Percentiles rank a stretch among this genome's conserved stretches.
Conservation (phyloP, 2,329 filamentous ascomycete genomes). For the Colletotrichum destructivum region DNA sequence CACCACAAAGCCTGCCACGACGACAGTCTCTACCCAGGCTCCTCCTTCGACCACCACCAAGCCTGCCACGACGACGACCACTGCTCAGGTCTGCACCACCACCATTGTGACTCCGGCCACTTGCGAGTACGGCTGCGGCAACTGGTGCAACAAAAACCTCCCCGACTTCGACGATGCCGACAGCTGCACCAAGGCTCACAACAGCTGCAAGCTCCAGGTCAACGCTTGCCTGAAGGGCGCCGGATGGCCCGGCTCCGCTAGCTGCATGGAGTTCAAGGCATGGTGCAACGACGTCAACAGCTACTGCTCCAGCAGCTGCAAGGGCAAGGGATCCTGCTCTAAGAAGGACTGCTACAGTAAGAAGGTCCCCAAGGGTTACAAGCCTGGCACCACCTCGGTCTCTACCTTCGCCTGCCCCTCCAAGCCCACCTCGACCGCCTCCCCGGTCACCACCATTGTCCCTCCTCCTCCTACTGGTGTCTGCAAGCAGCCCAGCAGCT, state of each 20-base stretch:
- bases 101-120: constrained; percentile 61
- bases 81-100: constrained; percentile 62
- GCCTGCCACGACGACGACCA: constrained; percentile 50
- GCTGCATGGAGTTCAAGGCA: constrained; percentile 65
- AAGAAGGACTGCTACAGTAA: constrained; percentile 61
- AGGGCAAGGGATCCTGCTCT: constrained; percentile 52
- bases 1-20: constrained; percentile 27
- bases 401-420: constrained; percentile 46
- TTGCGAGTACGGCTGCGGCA: constrained; percentile 70
- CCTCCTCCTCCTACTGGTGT: constrained; percentile 66
- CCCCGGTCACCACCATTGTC: constrained; percentile 51
- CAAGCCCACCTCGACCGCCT: constrained; percentile 48
- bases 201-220: constrained; percentile 63
- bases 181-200: constrained; percentile 59
- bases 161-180: constrained; percentile 62
- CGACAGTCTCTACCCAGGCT: constrained; percentile 8
- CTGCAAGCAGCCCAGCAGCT: constrained; percentile 68
- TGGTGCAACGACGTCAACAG: constrained; percentile 64
- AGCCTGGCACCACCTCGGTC: constrained; percentile 49
- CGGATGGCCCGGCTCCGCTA: constrained; percentile 62
- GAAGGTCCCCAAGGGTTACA: constrained; percentile 56
- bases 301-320: constrained; percentile 61
- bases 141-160: constrained; percentile 67
- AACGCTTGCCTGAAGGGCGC: constrained; percentile 67
- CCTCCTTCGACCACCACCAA: constrained; percentile 43